A percentile compares a stretch with the other conserved stretches of the same genome.
These are phyloP conservation scores for Stenocarpella maydis DNA, from an alignment of 2,329 filamentous ascomycete species.

Conservation along the genomic window DNA sequence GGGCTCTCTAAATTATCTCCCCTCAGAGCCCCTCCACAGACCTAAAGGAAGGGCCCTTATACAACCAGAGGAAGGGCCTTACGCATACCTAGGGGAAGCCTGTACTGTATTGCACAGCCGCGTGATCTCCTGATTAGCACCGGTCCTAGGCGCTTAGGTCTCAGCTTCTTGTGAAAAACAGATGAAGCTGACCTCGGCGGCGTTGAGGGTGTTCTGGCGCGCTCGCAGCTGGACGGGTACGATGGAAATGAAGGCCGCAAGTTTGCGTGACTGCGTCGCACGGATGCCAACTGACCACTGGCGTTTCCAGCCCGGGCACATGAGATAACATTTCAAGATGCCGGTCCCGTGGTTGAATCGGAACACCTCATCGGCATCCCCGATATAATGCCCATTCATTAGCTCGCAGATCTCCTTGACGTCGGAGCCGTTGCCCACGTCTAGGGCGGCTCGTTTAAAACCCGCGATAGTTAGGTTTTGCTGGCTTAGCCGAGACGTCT, in stretches of 20 bases:
- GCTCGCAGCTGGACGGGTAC: not conserved
- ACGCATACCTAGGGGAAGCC: no score
- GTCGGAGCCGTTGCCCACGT: not conserved
- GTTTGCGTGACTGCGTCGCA: not conserved
- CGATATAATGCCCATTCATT: not conserved
- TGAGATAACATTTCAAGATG: not conserved
- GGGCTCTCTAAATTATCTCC: no score
- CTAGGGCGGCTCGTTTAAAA: not conserved
- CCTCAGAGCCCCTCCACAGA: no score
- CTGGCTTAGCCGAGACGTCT: not conserved
- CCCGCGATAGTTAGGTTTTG: not conserved
- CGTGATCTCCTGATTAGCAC: not conserved
- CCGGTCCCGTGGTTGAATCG: not conserved
- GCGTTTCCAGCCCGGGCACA: not conserved
- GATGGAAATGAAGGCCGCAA: not conserved
- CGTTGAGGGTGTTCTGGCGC: not conserved
- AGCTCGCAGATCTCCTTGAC: not conserved
- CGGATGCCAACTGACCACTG: not conserved
- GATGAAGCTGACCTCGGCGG: not conserved
- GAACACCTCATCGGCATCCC: not conserved
- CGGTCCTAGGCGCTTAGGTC: not conserved
- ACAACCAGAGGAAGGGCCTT: no score
- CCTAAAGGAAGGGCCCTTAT: no score
- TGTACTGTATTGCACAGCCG: not conserved
- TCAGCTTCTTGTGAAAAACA: not conserved